A percentile compares a stretch with the other conserved stretches of the same genome.
phyloP scores from a whole-genome alignment of 2,329 filamentous ascomycete genomes.

The Scytalidium sp. region DNA sequence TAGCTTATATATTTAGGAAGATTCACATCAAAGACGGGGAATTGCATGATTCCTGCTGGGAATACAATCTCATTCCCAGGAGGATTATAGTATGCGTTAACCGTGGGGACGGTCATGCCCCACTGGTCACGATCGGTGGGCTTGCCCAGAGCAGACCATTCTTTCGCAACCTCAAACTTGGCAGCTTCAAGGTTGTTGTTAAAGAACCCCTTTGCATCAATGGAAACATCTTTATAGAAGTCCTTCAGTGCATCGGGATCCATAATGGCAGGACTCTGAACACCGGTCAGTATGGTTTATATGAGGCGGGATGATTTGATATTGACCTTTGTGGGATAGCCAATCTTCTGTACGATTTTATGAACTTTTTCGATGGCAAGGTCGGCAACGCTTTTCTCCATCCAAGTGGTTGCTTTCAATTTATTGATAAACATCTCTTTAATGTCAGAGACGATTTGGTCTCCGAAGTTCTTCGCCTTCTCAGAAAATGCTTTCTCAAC shows the following conservation, averaged over 20 bases:
- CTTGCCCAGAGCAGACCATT: conserved; percentile 57
- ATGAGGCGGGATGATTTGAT: background rate
- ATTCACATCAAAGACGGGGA: conserved; percentile 60
- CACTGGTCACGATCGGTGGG: conserved; percentile 60
- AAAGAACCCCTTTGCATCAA: conserved; percentile 52
- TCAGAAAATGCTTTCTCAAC: conserved; percentile 66
- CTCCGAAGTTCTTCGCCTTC: conserved; percentile 62
- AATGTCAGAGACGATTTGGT: conserved; percentile 69
- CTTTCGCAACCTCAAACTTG: conserved; percentile 41
- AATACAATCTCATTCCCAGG: conserved; percentile 68
- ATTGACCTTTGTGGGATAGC: conserved; percentile 54
- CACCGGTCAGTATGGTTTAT: conserved; percentile 10
- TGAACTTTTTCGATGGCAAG: conserved; percentile 62
- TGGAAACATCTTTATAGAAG: conserved; percentile 53
- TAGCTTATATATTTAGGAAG: conserved; percentile 65
- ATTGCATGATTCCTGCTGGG: conserved; percentile 68
- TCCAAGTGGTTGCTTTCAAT: conserved; percentile 59
- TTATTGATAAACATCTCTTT: conserved; percentile 63
- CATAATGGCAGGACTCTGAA: conserved; percentile 54
- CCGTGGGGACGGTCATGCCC: conserved; percentile 56
- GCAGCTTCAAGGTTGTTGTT: conserved; percentile 51
- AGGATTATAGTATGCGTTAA: conserved; percentile 66
- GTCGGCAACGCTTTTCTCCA: conserved; percentile 57
- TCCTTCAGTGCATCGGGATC: conserved; percentile 51
- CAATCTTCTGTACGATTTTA: conserved; percentile 67